These are phyloP conservation scores for Lasiodiplodia theobromae DNA, from an alignment of 2,329 filamentous ascomycete genomes.

Conservation along the genomic window DNA sequence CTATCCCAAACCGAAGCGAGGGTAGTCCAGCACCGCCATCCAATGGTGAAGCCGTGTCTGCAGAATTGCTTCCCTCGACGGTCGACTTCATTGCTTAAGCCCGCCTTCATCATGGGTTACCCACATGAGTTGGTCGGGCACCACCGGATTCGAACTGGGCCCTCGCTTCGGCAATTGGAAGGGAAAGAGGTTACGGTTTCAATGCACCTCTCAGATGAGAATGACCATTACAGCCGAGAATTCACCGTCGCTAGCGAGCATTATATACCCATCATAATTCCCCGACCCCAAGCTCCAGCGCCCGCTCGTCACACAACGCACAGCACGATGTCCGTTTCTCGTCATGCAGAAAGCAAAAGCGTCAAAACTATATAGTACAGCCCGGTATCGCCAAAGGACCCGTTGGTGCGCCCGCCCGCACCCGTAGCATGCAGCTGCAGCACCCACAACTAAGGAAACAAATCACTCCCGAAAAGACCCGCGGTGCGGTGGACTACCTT, in stretches of 20 bases:
- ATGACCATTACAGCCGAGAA: constrained; percentile 30
- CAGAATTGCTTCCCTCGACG: constrained; percentile 53
- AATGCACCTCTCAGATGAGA: constrained; percentile 31
- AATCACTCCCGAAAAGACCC: constrained; percentile 16
- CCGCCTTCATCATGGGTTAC: constrained; percentile 50
- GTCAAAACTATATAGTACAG: constrained; percentile 31
- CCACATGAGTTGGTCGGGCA: constrained; percentile 48
- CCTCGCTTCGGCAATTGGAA: constrained; percentile 33
- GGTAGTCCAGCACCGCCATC: constrained; percentile 52
- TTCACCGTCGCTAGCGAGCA: not conserved
- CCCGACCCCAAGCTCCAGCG: not conserved
- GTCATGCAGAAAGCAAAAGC: constrained; percentile 7
- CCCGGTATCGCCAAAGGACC: constrained; percentile 22
- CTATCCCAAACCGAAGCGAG: constrained; percentile 44
- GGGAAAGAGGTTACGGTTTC: constrained; percentile 30
- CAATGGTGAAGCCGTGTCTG: constrained; percentile 50
- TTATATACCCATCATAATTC: constrained; percentile 5
- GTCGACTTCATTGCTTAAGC: constrained; percentile 53
- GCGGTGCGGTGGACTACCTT: constrained; percentile 19
- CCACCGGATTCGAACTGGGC: constrained; percentile 53
- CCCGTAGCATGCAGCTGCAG: constrained; percentile 27
- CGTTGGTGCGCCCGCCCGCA: constrained; percentile 21
- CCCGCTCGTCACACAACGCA: not conserved
- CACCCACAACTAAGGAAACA: constrained; percentile 24
- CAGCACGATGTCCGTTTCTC: constrained; percentile 9